phyloP scores from a whole-genome alignment of 257 asterid genomes.

The Capsicum chinense region DNA sequence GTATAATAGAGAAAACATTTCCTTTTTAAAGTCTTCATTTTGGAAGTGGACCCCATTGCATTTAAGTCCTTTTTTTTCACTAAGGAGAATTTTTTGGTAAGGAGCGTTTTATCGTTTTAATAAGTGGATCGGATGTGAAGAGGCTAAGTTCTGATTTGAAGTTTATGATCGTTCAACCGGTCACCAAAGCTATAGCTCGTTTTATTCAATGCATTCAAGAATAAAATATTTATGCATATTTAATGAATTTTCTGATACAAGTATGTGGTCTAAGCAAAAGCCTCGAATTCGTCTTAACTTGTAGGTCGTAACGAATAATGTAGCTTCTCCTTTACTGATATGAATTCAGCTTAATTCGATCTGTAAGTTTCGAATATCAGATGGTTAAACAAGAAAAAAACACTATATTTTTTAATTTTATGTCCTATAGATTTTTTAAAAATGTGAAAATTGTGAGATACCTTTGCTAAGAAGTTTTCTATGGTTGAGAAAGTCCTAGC shows the following conservation, averaged over 20 bases:
- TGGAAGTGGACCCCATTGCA: not conserved
- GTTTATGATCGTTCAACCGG: not conserved
- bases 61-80: too few relatives aligned
- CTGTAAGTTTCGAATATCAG: not conserved
- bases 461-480: constrained; percentile 10
- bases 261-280: not conserved
- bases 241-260: not conserved
- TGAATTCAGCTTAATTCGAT: not conserved
- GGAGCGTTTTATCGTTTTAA: not conserved
- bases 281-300: not conserved
- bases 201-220: not conserved
- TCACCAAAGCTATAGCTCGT: not conserved
- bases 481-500: constrained; percentile 20
- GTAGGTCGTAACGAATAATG: not conserved
- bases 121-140: not conserved
- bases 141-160: not conserved
- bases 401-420: not conserved
- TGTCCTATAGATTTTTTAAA: not conserved
- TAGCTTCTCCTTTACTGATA: not conserved
- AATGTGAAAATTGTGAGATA: not conserved
- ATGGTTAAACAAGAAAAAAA: not conserved
- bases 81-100: not conserved
- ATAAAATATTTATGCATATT: too few relatives aligned
- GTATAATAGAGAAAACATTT: not conserved
- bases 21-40: not conserved